Percentiles rank a stretch among this genome's conserved stretches.
phyloP scores from a whole-genome alignment of 768 basidiomycete genomes.

The Podaxis sp. region DNA sequence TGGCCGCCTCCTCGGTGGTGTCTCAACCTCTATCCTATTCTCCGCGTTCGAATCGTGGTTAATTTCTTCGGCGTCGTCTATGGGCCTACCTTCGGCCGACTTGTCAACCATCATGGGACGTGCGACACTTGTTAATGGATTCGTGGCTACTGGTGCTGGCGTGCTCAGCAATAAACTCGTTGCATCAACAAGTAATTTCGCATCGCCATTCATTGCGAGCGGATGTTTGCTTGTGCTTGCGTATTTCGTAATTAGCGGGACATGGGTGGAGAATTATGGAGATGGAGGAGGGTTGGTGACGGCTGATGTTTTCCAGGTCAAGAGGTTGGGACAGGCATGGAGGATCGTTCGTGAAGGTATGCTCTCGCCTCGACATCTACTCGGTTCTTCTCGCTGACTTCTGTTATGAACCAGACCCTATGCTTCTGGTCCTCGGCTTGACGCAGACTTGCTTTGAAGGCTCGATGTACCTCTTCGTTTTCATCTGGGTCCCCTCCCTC shows the following conservation, averaged over 20 bases:
- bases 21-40: slow-evolving; percentile 75
- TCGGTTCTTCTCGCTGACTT: background rate
- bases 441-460: slow-evolving; percentile 84
- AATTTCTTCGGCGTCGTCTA: slow-evolving; percentile 55
- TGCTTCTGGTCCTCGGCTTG: slow-evolving; percentile 64
- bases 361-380: background rate
- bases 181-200: slow-evolving; percentile 46
- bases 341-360: slow-evolving; percentile 53
- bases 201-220: slow-evolving; percentile 68
- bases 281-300: slow-evolving; percentile 32
- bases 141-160: slow-evolving; percentile 69
- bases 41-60: slow-evolving; percentile 81
- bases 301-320: slow-evolving; percentile 49
- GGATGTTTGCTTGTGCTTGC: slow-evolving; percentile 52
- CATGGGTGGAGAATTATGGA: slow-evolving; percentile 76
- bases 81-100: slow-evolving; percentile 53
- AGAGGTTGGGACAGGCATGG: slow-evolving; percentile 55
- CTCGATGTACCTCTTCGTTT: slow-evolving; percentile 84
- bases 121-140: slow-evolving; percentile 71
- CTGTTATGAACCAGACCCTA: slow-evolving; percentile 42
- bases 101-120: slow-evolving; percentile 72
- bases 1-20: slow-evolving; percentile 66
- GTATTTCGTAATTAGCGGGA: slow-evolving; percentile 53
- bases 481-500: slow-evolving; percentile 77
- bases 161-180: slow-evolving; percentile 69